Evolutionary conservation across 257 asterid genomes (phyloP), one percentile per base, ranked within the genome.

Genomic region (Paraleonurus japonicus): DNA sequence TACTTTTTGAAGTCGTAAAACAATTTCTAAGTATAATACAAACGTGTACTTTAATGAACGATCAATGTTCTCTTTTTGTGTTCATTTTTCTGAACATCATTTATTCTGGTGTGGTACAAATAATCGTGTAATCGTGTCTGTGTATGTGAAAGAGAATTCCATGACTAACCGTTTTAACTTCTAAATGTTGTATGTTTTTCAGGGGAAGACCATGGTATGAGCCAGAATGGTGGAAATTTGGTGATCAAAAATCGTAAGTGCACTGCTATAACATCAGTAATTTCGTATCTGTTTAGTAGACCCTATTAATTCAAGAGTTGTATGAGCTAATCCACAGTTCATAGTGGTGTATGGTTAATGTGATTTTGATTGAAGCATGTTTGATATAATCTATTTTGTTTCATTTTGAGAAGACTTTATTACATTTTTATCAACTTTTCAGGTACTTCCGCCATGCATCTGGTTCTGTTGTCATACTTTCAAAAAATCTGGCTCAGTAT

Each of bases 161-260:
- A 23, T 47, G 54, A 16, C 3, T 1, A 16, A 16, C 26, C 19
- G 58, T 51, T 51, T 48, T 20, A 62, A 17, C 27, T 37, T 37
- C 20, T 71, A 59, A 24, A 43, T 47, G 22, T 16, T 47, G 48
- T 63, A 71, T 45, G 15, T 47, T 26, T 77, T 77, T 76, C 95
- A 94, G 98, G 91, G 98, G 98, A 68, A 90, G 50, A 71, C 62
- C 80, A 63, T 94, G 97, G 98, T 94, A 89, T 45, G 98, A 94
- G 76, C 97, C 98, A 17, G 97, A 91, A 69, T 94, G 97, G 97
- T 94, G 98, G 98, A 94, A 94, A 84, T 94, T 94, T 79, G 98
- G 98, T 75, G 98, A 94, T 78, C 90, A 82, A 80, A 94, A 94
- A 84, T 80, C 95, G 98, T 93, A 85, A 87, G 92, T 84, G 26